phyloP scores from a whole-genome alignment of 257 asterid genomes.

The Forsythia suspensa region DNA sequence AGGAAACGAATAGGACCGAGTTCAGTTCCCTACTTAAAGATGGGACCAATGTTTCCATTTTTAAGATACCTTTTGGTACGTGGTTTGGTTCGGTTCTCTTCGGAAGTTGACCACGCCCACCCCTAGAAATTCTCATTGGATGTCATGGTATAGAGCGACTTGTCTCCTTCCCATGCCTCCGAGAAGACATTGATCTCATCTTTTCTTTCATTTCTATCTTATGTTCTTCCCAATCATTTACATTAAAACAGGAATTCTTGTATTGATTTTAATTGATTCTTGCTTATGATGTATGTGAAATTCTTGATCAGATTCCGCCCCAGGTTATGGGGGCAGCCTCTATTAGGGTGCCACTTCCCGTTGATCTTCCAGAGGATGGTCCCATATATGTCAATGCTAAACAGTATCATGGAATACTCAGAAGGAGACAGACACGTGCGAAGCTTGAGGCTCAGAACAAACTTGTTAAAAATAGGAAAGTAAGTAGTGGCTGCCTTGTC shows the following conservation, averaged over 20 bases:
- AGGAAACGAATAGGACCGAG: no score
- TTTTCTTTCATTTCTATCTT: no score
- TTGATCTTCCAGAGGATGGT: constrained; percentile 78
- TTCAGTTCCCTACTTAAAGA: no score
- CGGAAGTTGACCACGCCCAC: not conserved
- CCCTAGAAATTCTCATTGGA: not conserved
- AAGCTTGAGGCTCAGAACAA: constrained; percentile 92
- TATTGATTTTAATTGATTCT: not conserved
- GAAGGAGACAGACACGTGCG: constrained; percentile 85
- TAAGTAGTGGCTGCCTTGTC: constrained; percentile 29
- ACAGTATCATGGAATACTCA: constrained; percentile 80
- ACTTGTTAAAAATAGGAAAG: constrained; percentile 74
- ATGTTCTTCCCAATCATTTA: no score
- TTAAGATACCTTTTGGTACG: no score
- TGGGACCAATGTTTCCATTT: not conserved
- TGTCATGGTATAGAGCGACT: not conserved
- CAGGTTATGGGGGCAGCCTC: constrained; percentile 55
- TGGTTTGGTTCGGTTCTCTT: no score
- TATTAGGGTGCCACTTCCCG: constrained; percentile 71
- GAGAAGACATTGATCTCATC: no score
- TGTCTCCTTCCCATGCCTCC: no score
- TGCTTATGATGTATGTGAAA: not conserved
- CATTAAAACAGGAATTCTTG: not conserved
- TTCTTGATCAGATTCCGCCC: constrained; percentile 47
- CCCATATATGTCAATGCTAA: constrained; percentile 91